Evolutionary conservation across 768 basidiomycete species (phyloP), one percentile per base, ranked within the genome.

Genomic region (Chalciporus pseudorubinellus): DNA sequence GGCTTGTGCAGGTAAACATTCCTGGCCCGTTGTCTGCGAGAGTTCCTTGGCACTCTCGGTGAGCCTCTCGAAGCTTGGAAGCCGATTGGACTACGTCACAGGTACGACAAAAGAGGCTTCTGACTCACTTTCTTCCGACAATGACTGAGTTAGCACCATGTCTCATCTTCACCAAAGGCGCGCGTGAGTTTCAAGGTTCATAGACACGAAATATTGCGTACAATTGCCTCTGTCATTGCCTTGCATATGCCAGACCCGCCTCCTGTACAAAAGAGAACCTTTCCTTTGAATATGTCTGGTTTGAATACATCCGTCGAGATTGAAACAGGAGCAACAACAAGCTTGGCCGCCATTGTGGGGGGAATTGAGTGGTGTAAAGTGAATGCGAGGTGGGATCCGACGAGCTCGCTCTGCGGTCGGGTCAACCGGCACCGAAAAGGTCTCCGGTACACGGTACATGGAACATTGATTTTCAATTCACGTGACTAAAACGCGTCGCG

Each of bases 221-320:
- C 91, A 62, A 95, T 74, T 19, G 85, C 80, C 63, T 91, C 82
- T 31, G 88, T 89, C 87, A 95, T 94, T 44, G 74, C 81, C 59
- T 86, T 85, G 73, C 94, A 92, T 71, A 99, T 98, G 14, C 95
- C 95, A 52, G 90, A 90, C 2, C 89, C 89, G 14, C 92, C 94
- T 33, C 93, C 94, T 0, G 93, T 95, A 71, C 88, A 92, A 71
- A 92, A 89, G 4, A 91, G 73, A 19, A 95, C 91, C 66, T 95
- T 97, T 53, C 89, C 92, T 56, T 84, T 82, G 82, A 95, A 95
- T 26, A 98, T 77, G 57, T 89, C 85, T 2, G 72, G 63, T 59
- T 82, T 85, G 78, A 95, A 98, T 48, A 89, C 73, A 38, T 78
- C 61, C 0, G 75, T 78, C 1, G 87, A 89, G 52, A 74, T 71